Conservation (phyloP, 148 eudicot species). For the Arctostaphylos glauca region DNA sequence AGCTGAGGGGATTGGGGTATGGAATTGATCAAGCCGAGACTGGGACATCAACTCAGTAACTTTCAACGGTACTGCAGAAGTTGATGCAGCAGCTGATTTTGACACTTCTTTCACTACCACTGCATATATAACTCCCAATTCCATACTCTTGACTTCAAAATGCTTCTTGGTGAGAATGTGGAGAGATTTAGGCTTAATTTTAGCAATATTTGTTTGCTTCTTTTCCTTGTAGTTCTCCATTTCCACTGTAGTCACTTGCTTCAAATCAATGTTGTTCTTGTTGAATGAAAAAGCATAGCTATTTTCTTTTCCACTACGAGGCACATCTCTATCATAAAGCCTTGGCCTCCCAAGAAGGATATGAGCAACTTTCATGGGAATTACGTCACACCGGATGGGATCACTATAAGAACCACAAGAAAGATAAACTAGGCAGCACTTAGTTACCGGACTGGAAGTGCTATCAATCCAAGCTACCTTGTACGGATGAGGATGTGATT, state of each 20-base stretch:
- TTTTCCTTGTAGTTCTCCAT: not conserved
- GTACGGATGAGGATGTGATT: no score
- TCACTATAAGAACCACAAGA: not conserved
- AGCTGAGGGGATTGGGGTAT: no score
- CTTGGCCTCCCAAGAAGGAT: not conserved
- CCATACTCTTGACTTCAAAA: not conserved
- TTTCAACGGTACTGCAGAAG: not conserved
- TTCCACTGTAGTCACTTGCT: not conserved
- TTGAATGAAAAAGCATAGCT: not conserved
- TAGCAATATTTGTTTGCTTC: not conserved
- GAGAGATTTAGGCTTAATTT: not conserved
- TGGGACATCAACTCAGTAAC: not conserved
- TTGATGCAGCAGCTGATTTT: not conserved
- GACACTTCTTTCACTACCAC: not conserved
- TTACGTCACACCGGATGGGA: not conserved
- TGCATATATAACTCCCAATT: not conserved
- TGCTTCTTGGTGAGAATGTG: conserved; percentile 1
- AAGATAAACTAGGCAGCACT: not conserved
- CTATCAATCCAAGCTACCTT: no score
- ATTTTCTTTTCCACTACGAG: not conserved
- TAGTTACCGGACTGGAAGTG: not conserved
- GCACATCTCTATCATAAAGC: not conserved
- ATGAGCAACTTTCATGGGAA: not conserved
- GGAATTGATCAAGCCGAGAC: no score
- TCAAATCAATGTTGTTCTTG: not conserved